These are phyloP conservation scores for Ramaria sp. DNA, from an alignment of 768 basidiomycete genomes.

Conservation along the genomic window DNA sequence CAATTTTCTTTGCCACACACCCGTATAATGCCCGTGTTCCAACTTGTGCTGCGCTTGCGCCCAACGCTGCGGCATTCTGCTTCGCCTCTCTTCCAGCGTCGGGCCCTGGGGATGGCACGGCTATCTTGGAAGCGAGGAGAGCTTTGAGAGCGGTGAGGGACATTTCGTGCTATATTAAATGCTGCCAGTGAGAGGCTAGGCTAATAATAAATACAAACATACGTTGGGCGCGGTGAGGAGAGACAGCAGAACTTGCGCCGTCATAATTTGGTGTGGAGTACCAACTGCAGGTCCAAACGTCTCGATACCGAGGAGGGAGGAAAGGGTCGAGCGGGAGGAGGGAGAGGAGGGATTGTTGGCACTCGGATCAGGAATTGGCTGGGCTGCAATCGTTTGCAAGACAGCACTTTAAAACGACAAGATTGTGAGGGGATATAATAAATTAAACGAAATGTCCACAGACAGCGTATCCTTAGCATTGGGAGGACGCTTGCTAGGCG, in stretches of 20 bases:
- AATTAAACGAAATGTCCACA: slow-evolving; percentile 14
- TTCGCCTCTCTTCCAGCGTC: slow-evolving; percentile 8
- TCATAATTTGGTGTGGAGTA: slow-evolving; percentile 64
- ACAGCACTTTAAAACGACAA: slow-evolving; percentile 31
- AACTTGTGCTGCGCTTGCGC: slow-evolving; percentile 28
- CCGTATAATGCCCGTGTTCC: slow-evolving; percentile 54
- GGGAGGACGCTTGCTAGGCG: slow-evolving; percentile 31
- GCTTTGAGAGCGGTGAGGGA: slow-evolving; percentile 55
- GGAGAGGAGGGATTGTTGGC: slow-evolving; percentile 38
- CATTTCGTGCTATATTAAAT: slow-evolving; percentile 36
- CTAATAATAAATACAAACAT: background rate
- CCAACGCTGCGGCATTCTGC: slow-evolving; percentile 14
- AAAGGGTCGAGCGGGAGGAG: slow-evolving; percentile 40
- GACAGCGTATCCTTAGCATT: slow-evolving; percentile 55
- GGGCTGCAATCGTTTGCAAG: slow-evolving; percentile 43
- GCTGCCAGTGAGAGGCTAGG: too few relatives aligned
- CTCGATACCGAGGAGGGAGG: slow-evolving; percentile 19
- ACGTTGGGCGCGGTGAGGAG: slow-evolving; percentile 36
- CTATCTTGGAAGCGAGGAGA: slow-evolving; percentile 33
- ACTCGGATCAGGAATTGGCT: slow-evolving; percentile 28
- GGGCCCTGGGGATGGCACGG: slow-evolving; percentile 14
- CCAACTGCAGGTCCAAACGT: slow-evolving; percentile 12
- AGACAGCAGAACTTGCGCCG: slow-evolving; percentile 51
- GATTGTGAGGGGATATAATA: slow-evolving; percentile 3
- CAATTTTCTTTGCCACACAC: slow-evolving; percentile 70